Evolutionary conservation across 768 basidiomycete species (phyloP).

Genomic region (Russula sp.): DNA sequence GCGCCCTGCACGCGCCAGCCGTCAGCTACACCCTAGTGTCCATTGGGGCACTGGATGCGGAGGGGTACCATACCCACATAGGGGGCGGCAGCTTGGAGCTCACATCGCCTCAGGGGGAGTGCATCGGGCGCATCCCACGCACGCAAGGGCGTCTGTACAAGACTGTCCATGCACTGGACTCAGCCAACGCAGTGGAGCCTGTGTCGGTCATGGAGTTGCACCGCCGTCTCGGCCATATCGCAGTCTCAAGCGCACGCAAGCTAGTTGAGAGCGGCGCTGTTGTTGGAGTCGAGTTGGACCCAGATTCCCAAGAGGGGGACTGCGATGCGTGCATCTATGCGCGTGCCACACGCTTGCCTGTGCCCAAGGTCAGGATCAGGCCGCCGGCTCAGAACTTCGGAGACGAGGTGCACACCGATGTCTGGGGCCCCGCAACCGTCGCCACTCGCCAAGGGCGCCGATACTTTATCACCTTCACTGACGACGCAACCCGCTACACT

Average conservation of each 20-base stretch:
- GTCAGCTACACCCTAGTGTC: not conserved
- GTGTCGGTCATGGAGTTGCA: not conserved
- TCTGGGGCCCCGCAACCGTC: not conserved
- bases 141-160: not conserved
- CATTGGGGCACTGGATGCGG: not conserved
- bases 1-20: not conserved
- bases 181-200: not conserved
- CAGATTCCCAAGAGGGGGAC: not conserved
- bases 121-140: not conserved
- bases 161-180: not conserved
- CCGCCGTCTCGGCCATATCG: not conserved
- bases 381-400: not conserved
- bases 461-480: not conserved
- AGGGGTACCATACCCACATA: not conserved
- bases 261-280: not conserved
- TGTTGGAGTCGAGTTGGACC: not conserved
- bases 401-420: not conserved
- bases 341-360: not conserved
- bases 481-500: not conserved
- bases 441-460: not conserved
- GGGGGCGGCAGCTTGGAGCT: not conserved
- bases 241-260: not conserved
- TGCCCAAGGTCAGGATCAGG: too few relatives aligned
- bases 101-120: not conserved
- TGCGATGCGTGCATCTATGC: not conserved